Percentiles rank a stretch among this genome's conserved stretches.
These are phyloP conservation scores for Solanum chiquidenum DNA, from an alignment of 257 asterid species.

Conservation along the genomic window DNA sequence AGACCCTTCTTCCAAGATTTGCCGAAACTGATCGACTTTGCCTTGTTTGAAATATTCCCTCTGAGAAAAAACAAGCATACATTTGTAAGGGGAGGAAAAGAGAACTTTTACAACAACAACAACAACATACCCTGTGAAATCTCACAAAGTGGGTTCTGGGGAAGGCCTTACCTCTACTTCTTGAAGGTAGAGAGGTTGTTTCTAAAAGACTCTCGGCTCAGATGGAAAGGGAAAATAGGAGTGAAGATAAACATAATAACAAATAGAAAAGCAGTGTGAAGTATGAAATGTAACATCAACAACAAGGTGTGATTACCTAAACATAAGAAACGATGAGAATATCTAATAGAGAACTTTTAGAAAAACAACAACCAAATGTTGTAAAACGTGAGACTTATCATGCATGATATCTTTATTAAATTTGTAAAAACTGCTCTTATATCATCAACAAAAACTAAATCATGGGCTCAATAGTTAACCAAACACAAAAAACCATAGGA, in stretches of 20 bases:
- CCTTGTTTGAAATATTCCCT: slow-evolving; percentile 99
- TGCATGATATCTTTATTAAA: background rate
- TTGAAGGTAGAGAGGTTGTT: background rate
- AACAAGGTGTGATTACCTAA: background rate
- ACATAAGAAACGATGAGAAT: background rate
- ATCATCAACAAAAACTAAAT: background rate
- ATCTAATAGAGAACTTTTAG: background rate
- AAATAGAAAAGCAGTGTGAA: background rate
- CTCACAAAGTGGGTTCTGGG: background rate
- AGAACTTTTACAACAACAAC: background rate
- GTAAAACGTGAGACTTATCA: background rate
- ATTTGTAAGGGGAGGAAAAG: background rate
- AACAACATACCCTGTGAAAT: background rate
- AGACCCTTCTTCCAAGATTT: slow-evolving; percentile 96
- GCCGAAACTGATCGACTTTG: slow-evolving; percentile 77
- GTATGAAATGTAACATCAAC: background rate
- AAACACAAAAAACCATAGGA: background rate
- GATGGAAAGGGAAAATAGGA: background rate
- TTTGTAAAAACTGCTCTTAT: background rate
- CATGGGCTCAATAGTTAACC: background rate
- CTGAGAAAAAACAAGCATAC: slow-evolving; percentile 33
- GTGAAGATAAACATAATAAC: background rate
- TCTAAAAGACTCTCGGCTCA: background rate
- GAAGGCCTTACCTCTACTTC: background rate
- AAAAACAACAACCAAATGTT: background rate